Evolutionary conservation across 768 basidiomycete species (phyloP), one percentile per base, ranked within the genome.

Genomic region (Russula earlei): DNA sequence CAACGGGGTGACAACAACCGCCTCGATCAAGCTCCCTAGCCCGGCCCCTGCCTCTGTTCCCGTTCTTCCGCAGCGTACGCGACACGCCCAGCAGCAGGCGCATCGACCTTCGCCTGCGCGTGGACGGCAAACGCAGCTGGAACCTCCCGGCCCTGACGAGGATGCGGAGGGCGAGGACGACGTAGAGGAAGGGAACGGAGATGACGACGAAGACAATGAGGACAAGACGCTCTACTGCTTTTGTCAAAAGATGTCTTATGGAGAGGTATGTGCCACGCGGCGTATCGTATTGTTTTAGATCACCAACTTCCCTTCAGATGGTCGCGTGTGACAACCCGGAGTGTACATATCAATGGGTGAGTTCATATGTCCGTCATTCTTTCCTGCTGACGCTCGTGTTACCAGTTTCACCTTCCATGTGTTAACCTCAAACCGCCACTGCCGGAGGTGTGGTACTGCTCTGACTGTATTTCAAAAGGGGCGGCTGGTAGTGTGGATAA

Each of bases 361-460:
- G 62, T 57, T 22, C 17, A 8, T 25, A 37, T 43, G 19, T 33
- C 42, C 36, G n/a, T 33, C 25, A 15, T 19, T 45, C 11, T 31
- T 31, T 4, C n/a, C 20, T 48, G 19, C 52, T 59, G 29, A 58
- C 37, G n/a, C 11, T 24, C 25, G 22, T 22, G 19, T 40, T 3
- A n/a, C 24, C 64, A 84, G 83, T 84, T 83, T 71, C 83, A 84
- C 62, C 74, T 84, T 34, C 72, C 74, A 11, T 84, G 82, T 61
- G 80, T 84, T 54, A 76, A 74, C 53, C 66, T 84, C 51, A 79
- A 77, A 61, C 75, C 76, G 22, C 77, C 77, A 25, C 69, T 80
- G 50, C 80, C 81, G 7, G 80, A 81, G 50, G 67, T 66, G 15
- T 83, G 81, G 82, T 82, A 74, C 57, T 83, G 82, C 61, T 70